Conservation (phyloP, 2,329 filamentous ascomycete genomes). For the Macroventuria anomochaeta region DNA sequence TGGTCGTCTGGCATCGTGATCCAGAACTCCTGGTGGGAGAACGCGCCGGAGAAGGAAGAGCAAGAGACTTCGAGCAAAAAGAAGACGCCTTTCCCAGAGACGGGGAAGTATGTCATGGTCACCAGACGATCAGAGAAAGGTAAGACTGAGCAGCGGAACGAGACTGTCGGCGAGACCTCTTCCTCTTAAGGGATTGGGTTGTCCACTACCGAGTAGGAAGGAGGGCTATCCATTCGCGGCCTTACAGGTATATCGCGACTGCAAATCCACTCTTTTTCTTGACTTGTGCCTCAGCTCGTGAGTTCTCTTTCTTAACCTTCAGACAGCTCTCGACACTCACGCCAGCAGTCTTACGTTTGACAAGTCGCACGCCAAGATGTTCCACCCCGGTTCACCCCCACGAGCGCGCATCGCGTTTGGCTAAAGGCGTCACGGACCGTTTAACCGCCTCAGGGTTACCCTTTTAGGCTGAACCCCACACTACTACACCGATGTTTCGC, state of each 20-base stretch:
- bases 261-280: no score
- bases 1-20: constrained; percentile 23
- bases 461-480: constrained; percentile 41
- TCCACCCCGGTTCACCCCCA: constrained; percentile 2
- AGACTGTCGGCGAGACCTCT: not conserved
- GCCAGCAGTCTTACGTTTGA: not conserved
- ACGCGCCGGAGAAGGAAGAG: constrained; percentile 4
- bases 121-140: constrained; percentile 12
- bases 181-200: not conserved
- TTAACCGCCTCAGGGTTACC: constrained; percentile 39
- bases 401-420: constrained; percentile 21
- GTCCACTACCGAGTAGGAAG: not conserved
- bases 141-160: not conserved
- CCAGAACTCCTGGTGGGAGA: constrained; percentile 26
- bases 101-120: constrained; percentile 30
- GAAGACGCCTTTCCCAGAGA: constrained; percentile 20
- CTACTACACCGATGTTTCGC: constrained; percentile 23
- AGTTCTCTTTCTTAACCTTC: not conserved
- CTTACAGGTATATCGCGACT: no score
- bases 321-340: not conserved
- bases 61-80: not conserved
- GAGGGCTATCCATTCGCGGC: no score
- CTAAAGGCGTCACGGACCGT: constrained; percentile 45
- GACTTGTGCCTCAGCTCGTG: no score
- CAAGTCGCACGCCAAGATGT: constrained; percentile 1